phyloP scores from a whole-genome alignment of 352 stramenopile species.

The Globisporangium spiculum region DNA sequence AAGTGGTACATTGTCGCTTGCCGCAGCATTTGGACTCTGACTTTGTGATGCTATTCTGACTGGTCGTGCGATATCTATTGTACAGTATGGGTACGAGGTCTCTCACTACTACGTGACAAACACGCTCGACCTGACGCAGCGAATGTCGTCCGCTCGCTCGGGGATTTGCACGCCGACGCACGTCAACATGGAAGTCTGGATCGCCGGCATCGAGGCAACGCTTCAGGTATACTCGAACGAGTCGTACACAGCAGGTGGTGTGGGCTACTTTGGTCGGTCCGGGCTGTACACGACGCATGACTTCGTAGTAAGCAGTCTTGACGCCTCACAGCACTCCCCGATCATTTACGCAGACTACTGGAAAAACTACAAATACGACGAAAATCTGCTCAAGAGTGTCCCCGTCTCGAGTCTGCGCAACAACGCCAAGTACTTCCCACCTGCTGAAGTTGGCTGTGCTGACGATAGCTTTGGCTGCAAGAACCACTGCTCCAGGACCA shows the following conservation, averaged over 20 bases:
- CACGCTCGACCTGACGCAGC: constrained; percentile 21
- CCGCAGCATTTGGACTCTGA: too few species aligned
- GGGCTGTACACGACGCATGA: constrained; percentile 42
- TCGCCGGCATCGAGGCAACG: constrained; percentile 29
- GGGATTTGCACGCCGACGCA: constrained; percentile 45
- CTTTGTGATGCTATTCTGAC: too few species aligned
- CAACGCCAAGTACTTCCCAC: constrained; percentile 24
- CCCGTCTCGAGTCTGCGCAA: not conserved
- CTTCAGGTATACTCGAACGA: constrained; percentile 46
- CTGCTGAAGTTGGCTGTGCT: constrained; percentile 14
- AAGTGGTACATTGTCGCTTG: constrained; percentile 19
- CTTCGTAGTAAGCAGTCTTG: constrained; percentile 26
- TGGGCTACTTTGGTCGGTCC: constrained; percentile 35
- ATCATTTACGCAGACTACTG: constrained; percentile 32
- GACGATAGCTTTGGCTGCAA: constrained; percentile 33
- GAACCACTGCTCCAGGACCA: constrained; percentile 31
- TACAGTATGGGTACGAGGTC: constrained; percentile 32
- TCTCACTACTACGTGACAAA: constrained; percentile 19
- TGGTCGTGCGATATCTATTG: not conserved
- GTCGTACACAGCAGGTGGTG: constrained; percentile 27
- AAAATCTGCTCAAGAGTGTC: constrained; percentile 29
- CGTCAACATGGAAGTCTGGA: constrained; percentile 51
- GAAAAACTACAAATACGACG: constrained; percentile 29
- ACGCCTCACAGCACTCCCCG: not conserved
- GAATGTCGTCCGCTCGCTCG: constrained; percentile 28